Base-by-base conservation (phyloP, 352 stramenopile genomes). In the Pythium rhizo-oryzae region DNA sequence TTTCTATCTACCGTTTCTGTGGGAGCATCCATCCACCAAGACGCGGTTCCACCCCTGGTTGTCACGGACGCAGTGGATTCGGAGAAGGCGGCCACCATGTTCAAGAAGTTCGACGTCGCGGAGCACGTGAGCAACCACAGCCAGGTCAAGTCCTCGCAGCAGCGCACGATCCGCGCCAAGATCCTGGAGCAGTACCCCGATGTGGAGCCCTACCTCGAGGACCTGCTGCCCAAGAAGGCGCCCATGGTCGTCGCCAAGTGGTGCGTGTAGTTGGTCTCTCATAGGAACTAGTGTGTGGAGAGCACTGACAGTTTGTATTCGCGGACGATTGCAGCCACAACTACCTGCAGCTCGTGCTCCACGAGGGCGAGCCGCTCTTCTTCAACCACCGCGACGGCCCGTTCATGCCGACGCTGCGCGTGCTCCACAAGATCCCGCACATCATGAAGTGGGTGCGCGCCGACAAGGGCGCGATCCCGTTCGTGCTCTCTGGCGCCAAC, bases 381-480 rank as follows among this genome's bases (percentile, higher is more conserved):
- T 99, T 98, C 74, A 98, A 98, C 79, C 87, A 98, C 67, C 90
- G 94, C 61, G 97, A 99, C 80, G 97, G 97, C 1, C 97, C 96
- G 4, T 99, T 99, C 77, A 97, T 99, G 74, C 97, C 97, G 12
- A 98, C 96, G 50, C 85, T 99, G 25, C 92, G 94, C 71, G 83
- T 99, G 46, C 79, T 99, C 25, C 97, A 99, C 79, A 96, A 97
- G 77, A 94, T 96, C 43, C 94, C 94, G 44, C 85, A 95, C 58
- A 91, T 98, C 47, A 98, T 98, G 93, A 94, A 95, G 70, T 82
- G 88, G 59, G 93, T 98, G 68, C 84, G 91, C 47, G 97, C 98
- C 2, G 97, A 99, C 82, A 98, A 98, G 78, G 97, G 97, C 52
- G 97, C 97, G 1, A 99, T 99, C 81, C 97, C 96, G 58, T 99